Evolutionary conservation across 108 stramenopile species (phyloP).

Genomic region (Skeletonema tropicum): DNA sequence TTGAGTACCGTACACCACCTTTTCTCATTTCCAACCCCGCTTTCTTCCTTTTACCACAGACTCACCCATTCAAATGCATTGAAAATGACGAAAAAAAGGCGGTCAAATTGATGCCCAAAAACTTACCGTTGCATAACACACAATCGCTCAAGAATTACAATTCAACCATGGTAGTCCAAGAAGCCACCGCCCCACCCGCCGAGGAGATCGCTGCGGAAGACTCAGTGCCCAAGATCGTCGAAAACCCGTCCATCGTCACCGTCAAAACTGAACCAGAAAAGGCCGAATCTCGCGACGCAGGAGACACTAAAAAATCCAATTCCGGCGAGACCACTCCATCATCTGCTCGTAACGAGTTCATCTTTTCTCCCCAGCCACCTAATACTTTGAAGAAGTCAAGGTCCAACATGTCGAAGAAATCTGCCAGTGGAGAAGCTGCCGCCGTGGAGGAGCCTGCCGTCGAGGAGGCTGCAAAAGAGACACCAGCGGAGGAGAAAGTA

Average conservation of each 20-base stretch:
- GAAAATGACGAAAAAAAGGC: no score
- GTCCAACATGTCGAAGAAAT: not conserved
- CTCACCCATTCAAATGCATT: no score
- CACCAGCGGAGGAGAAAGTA: not conserved
- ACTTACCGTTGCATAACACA: no score
- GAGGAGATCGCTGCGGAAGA: not conserved
- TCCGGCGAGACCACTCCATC: not conserved
- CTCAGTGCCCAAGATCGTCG: not conserved
- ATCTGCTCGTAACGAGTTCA: not conserved
- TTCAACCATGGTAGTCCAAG: not conserved
- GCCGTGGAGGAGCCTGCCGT: not conserved
- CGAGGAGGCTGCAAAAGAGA: not conserved
- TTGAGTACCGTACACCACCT: no score
- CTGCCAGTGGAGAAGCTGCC: not conserved
- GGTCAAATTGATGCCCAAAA: no score
- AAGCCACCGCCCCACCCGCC: constrained; percentile 1
- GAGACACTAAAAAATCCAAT: no score
- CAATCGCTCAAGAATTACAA: not conserved
- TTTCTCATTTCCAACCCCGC: no score
- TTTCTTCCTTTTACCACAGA: no score
- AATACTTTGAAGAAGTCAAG: not conserved
- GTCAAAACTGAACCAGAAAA: not conserved
- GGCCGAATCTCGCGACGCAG: not conserved
- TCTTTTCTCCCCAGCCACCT: not conserved
- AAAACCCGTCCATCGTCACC: not conserved